Conservation (phyloP, 306 rosid genomes). For the Macrotyloma uniflorum region DNA sequence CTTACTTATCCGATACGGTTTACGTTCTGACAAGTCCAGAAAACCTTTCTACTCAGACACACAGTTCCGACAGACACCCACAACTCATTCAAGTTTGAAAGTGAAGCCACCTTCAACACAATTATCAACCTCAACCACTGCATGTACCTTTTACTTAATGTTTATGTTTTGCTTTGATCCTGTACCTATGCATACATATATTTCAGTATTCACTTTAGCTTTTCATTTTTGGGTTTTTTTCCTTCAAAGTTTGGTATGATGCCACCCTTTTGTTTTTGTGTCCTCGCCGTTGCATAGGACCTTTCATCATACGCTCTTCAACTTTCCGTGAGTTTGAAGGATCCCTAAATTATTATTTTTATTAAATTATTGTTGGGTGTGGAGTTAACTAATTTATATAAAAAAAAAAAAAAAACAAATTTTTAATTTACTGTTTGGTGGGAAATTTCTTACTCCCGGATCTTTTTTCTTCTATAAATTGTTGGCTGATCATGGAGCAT, state of each 20-base stretch:
- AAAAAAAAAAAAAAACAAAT: neutral
- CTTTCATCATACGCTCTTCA: slow-evolving; percentile 43
- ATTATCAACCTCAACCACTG: neutral
- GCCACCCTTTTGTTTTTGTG: slow-evolving; percentile 34
- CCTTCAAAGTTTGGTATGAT: slow-evolving; percentile 38
- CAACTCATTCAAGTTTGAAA: neutral
- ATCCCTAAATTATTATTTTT: neutral
- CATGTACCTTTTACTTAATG: neutral
- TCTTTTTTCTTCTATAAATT: slow-evolving; percentile 46
- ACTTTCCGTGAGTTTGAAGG: slow-evolving; percentile 63
- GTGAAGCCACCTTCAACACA: neutral
- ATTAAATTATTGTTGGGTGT: neutral
- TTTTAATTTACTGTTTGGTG: slow-evolving; percentile 39
- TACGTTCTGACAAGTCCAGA: neutral
- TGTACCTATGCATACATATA: neutral
- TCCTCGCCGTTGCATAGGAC: slow-evolving; percentile 43
- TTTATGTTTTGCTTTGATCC: neutral
- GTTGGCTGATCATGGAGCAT: slow-evolving; percentile 36
- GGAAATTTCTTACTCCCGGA: slow-evolving; percentile 30
- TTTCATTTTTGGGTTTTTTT: neutral
- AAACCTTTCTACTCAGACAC: neutral
- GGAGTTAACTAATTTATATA: neutral
- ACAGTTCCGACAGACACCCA: neutral
- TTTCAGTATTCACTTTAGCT: neutral
- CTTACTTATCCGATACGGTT: neutral